Percentiles rank a stretch among this genome's conserved stretches.
phyloP scores from a whole-genome alignment of 1,139 yeast species.

The Yamadazyma triangularis region DNA sequence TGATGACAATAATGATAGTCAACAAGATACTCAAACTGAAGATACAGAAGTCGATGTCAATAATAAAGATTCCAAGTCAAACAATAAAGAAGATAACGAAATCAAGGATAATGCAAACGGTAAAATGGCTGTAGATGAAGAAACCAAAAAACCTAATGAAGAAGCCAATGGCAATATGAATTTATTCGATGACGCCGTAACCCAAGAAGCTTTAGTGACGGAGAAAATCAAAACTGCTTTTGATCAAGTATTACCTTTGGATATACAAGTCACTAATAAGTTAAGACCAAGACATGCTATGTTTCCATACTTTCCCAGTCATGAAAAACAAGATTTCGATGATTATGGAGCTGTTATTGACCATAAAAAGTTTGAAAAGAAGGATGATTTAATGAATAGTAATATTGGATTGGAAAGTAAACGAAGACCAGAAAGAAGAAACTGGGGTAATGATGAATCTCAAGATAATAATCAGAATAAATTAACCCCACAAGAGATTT shows the following conservation, averaged over 20 bases:
- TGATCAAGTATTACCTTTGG: conserved; percentile 45
- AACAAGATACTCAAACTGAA: conserved; percentile 6
- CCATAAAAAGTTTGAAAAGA: conserved; percentile 58
- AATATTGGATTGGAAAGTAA: conserved; percentile 32
- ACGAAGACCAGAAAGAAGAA: conserved; percentile 31
- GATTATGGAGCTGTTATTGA: conserved; percentile 81
- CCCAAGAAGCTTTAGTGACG: conserved; percentile 40
- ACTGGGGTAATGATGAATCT: conserved; percentile 30
- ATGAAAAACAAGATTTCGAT: conserved; percentile 55
- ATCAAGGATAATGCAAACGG: conserved; percentile 8
- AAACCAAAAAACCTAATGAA: conserved; percentile 3
- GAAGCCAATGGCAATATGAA: conserved; percentile 7
- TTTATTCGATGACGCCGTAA: conserved; percentile 27
- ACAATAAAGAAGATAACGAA: too few species aligned
- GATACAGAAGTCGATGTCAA: conserved; percentile 12
- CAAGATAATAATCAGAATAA: conserved; percentile 21
- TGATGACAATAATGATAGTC: too few species aligned
- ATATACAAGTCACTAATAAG: conserved; percentile 56
- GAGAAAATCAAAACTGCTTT: conserved; percentile 37
- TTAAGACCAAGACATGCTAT: conserved; percentile 63
- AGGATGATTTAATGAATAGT: conserved; percentile 42
- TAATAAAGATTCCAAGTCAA: conserved; percentile 6
- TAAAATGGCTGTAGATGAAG: background rate
- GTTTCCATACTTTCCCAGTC: conserved; percentile 63
- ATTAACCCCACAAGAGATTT: conserved; percentile 42